Evolutionary conservation across 2,329 filamentous ascomycete genomes (phyloP).

Genomic region (Colletotrichum shisoi): DNA sequence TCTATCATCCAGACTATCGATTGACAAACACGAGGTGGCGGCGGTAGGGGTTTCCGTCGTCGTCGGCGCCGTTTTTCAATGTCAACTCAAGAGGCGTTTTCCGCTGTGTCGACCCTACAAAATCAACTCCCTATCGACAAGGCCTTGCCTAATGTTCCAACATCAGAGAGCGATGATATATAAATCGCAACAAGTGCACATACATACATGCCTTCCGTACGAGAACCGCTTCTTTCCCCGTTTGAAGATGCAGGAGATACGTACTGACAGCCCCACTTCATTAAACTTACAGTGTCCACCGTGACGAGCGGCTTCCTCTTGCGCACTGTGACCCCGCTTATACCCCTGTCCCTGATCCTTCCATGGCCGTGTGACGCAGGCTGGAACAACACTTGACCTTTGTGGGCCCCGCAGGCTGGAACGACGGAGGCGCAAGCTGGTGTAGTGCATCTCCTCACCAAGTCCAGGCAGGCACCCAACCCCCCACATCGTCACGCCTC

Average conservation of each 20-base stretch:
- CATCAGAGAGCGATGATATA: no score
- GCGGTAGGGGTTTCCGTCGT: neutral
- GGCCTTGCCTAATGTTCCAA: no score
- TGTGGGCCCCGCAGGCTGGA: constrained; percentile 24
- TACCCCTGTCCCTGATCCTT: neutral
- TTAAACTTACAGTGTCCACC: neutral
- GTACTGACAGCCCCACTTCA: neutral
- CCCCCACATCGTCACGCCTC: constrained; percentile 8
- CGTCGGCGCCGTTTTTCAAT: neutral
- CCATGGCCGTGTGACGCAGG: constrained; percentile 27
- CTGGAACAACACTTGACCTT: constrained; percentile 22
- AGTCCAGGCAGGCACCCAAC: neutral
- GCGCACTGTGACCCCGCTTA: constrained; percentile 5
- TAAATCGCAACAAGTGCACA: neutral
- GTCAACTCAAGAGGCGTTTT: neutral
- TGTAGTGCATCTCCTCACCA: constrained; percentile 7
- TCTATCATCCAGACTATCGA: constrained; percentile 20
- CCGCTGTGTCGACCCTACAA: neutral
- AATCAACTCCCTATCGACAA: no score
- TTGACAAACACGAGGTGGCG: constrained; percentile 16
- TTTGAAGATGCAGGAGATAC: neutral
- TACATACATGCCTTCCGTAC: no score
- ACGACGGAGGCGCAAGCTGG: constrained; percentile 35
- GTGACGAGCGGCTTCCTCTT: no score
- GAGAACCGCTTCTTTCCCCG: no score